These are phyloP conservation scores for Groenewaldozyma salmanticensis DNA, from an alignment of 805 yeast species.

Conservation along the genomic window DNA sequence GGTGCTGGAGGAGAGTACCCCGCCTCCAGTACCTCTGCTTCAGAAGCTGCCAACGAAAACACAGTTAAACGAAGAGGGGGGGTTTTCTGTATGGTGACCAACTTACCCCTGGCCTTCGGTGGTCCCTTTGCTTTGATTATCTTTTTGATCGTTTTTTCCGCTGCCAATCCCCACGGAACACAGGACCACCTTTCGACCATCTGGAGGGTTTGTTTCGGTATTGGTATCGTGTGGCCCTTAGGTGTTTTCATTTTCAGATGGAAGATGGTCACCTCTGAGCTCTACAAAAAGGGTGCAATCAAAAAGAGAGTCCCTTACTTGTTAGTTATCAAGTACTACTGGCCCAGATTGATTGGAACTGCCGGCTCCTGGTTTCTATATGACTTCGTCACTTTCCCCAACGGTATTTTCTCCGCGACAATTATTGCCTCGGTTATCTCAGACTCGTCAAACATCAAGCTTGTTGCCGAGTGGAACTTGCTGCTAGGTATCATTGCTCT, in stretches of 20 bases:
- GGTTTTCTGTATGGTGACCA: constrained; percentile 55
- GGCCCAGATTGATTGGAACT: constrained; percentile 60
- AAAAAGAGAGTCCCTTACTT: constrained; percentile 46
- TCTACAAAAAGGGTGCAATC: constrained; percentile 55
- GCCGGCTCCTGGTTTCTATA: constrained; percentile 72
- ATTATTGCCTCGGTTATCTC: constrained; percentile 47
- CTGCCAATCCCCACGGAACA: constrained; percentile 32
- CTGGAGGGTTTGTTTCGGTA: constrained; percentile 65
- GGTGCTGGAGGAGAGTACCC: constrained; percentile 77
- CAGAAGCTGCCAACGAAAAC: constrained; percentile 63
- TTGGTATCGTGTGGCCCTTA: constrained; percentile 64
- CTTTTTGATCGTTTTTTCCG: constrained; percentile 57
- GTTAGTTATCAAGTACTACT: constrained; percentile 54
- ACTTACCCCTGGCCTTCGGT: constrained; percentile 64
- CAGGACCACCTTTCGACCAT: constrained; percentile 34
- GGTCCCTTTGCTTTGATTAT: constrained; percentile 67
- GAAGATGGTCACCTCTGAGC: constrained; percentile 55
- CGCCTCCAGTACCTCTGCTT: constrained; percentile 56
- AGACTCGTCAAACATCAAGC: constrained; percentile 40
- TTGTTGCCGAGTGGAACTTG: constrained; percentile 65
- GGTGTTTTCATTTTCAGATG: constrained; percentile 60
- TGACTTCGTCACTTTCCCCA: constrained; percentile 75
- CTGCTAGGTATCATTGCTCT: constrained; percentile 53
- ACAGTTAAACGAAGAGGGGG: constrained; percentile 48
- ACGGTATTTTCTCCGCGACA: constrained; percentile 57